Conservation (phyloP, 2,329 filamentous ascomycete genomes). For the Trichophyton simii region DNA sequence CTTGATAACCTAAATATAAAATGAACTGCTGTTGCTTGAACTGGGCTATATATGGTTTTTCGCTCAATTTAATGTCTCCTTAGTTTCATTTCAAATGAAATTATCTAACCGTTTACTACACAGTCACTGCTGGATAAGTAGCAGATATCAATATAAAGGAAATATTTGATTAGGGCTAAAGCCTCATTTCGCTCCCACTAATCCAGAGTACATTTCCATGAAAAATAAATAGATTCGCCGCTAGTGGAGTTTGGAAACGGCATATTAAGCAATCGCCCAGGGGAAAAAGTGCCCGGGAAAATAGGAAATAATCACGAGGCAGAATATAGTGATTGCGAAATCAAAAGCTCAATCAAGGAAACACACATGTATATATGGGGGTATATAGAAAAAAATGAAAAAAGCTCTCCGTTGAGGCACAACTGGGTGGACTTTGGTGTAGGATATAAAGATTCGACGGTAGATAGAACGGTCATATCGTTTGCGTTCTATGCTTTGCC, state of each 20-base stretch:
- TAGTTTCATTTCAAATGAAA: no score
- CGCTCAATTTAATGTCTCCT: no score
- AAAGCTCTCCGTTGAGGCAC: neutral
- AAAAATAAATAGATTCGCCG: neutral
- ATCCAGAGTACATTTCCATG: neutral
- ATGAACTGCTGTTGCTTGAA: no score
- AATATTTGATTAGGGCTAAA: no score
- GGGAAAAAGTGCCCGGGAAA: neutral
- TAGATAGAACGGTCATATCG: neutral
- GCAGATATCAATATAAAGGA: no score
- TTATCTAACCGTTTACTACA: no score
- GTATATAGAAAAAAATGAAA: neutral
- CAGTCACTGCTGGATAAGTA: no score
- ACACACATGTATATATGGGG: neutral
- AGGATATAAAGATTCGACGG: neutral
- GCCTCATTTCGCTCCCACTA: neutral
- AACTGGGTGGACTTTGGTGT: neutral
- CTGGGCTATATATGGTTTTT: no score
- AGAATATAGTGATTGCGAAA: neutral
- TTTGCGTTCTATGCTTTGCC: constrained; percentile 18
- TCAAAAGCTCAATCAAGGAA: neutral
- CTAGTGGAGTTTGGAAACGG: neutral
- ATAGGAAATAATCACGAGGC: neutral
- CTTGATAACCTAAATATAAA: neutral
- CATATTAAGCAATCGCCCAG: neutral